Base-by-base conservation (phyloP, 176 grass and related monocot species). In the Ananas comosus region DNA sequence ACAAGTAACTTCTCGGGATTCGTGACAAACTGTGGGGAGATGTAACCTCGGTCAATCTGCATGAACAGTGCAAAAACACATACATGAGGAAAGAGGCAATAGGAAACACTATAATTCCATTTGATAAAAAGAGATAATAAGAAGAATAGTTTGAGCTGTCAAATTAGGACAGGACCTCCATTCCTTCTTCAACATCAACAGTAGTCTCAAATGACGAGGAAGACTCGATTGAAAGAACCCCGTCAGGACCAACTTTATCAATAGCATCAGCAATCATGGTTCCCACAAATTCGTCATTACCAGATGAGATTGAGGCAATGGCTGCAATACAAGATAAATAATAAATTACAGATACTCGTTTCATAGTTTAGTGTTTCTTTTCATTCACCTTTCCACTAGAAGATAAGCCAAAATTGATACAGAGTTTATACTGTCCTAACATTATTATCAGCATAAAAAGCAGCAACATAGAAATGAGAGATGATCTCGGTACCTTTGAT, bases 151-250 rank as follows among this genome's bases (percentile, higher is more conserved):
- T 33, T 2, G 14, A 42, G 11, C 1, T 48, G 27, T 27, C 27
- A 48, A 66, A 33, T 27, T 48, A 33, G 64, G 24, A 66, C 64
- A 22, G 14, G 13, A 91, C 92, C 88, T 96, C 88, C 92, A 96
- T 96, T 76, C 92, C 92, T 83, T 96, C 92, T 81, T 96, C 92
- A 69, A 96, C 92, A 67, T 96, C 85, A 72, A 96, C 80, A 10
- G 83, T 96, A 13, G 92, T 96, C 72, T 96, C 92, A 52, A 96
- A 96, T 0, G 92, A 96, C 16, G 92, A 96, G 0, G 92, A 96
- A 0, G 92, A 91, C 74, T 96, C 88, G 0, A 91, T 96, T 0
- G 88, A 91, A 72, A 96, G 92, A 56, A 96, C 92, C 77, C 92
- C 88, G 64, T 96, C 92, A 28, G 92, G 88, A 18, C 92, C 88